Evolutionary conservation across 805 yeast species (phyloP).

Genomic region (Tetrapisispora iriomotensis): DNA sequence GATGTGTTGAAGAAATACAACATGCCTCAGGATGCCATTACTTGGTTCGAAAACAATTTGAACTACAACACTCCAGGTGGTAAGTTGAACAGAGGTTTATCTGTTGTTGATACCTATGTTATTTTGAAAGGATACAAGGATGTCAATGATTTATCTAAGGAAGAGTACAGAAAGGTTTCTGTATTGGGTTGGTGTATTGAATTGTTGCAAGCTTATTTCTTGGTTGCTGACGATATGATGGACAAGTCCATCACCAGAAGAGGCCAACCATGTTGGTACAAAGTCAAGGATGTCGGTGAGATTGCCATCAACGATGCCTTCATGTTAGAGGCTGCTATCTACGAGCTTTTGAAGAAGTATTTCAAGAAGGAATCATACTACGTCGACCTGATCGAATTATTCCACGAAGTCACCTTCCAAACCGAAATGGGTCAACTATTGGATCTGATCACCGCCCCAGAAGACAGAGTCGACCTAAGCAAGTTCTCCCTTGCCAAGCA

Average conservation of each 20-base stretch:
- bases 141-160: slow-evolving; percentile 48
- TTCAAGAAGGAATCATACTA: slow-evolving; percentile 77
- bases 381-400: slow-evolving; percentile 81
- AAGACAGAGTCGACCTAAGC: slow-evolving; percentile 79
- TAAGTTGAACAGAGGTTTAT: slow-evolving; percentile 88
- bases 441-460: slow-evolving; percentile 95
- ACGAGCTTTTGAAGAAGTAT: slow-evolving; percentile 77
- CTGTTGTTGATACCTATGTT: slow-evolving; percentile 88
- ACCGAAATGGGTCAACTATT: slow-evolving; percentile 95
- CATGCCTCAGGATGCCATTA: slow-evolving; percentile 76
- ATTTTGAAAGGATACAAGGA: slow-evolving; percentile 57
- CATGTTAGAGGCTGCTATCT: slow-evolving; percentile 92
- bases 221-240: slow-evolving; percentile 98
- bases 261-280: slow-evolving; percentile 98
- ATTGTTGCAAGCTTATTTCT: slow-evolving; percentile 88
- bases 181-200: slow-evolving; percentile 93
- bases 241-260: slow-evolving; percentile 93
- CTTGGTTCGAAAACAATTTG: slow-evolving; percentile 69
- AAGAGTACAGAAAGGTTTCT: slow-evolving; percentile 76
- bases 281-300: slow-evolving; percentile 66
- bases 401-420: slow-evolving; percentile 96
- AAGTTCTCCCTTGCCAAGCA: slow-evolving; percentile 85
- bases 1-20: slow-evolving; percentile 55
- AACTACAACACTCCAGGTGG: slow-evolving; percentile 94
- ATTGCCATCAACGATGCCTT: slow-evolving; percentile 96